Evolutionary conservation across 441 rosid species (phyloP).

Genomic region (Gossypium laxum): DNA sequence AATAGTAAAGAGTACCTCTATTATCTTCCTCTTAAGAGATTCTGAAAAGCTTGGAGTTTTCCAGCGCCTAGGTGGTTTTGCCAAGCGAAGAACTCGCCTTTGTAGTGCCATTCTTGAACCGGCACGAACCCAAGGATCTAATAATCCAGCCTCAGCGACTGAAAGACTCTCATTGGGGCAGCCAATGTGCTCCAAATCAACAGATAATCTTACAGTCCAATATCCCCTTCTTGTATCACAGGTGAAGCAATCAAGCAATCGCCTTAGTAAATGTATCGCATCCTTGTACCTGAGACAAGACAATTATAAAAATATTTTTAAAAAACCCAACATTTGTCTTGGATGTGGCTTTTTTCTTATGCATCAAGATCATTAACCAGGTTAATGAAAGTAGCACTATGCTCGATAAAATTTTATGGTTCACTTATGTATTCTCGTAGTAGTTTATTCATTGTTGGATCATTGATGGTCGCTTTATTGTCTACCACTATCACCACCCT

Average conservation of each 20-base stretch:
- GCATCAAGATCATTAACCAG: constrained; percentile 5
- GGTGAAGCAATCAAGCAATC: constrained; percentile 44
- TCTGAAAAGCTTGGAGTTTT: constrained; percentile 56
- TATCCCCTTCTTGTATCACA: constrained; percentile 81
- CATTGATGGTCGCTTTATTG: background rate
- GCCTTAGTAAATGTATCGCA: constrained; percentile 48
- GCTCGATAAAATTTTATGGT: background rate
- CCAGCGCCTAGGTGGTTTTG: constrained; percentile 97
- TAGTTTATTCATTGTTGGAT: background rate
- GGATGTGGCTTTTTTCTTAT: background rate
- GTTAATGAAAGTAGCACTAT: background rate
- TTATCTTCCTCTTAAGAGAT: constrained; percentile 46
- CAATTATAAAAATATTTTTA: background rate
- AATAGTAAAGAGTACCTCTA: constrained; percentile 40
- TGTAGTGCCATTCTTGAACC: constrained; percentile 79
- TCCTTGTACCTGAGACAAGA: constrained; percentile 48
- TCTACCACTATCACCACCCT: background rate
- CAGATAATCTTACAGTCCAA: constrained; percentile 81
- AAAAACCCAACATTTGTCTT: background rate
- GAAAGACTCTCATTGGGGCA: constrained; percentile 59
- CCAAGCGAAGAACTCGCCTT: constrained; percentile 68
- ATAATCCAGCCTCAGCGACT: constrained; percentile 68
- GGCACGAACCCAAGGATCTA: constrained; percentile 87
- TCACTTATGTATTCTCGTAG: background rate
- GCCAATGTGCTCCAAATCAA: constrained; percentile 73